phyloP scores from a whole-genome alignment of 345 rosid genomes.

The Dipteronia sinensis region DNA sequence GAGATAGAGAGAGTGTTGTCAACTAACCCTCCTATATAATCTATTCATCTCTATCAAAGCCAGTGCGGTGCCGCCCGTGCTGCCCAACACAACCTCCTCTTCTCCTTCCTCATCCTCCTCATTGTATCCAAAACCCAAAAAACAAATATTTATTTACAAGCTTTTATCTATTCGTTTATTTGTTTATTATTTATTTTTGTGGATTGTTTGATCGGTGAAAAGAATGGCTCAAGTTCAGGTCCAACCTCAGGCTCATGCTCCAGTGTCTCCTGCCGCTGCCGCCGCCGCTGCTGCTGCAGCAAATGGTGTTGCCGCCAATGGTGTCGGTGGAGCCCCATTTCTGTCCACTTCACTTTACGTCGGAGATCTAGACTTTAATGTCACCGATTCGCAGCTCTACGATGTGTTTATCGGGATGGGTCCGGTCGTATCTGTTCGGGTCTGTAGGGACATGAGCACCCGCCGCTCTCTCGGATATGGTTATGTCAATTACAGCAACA shows the following conservation, averaged over 20 bases:
- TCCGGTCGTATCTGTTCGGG: slow-evolving; percentile 68
- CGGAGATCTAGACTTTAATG: slow-evolving; percentile 71
- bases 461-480: slow-evolving; percentile 50
- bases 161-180: neutral
- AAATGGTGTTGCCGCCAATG: slow-evolving; percentile 32
- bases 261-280: slow-evolving; percentile 10
- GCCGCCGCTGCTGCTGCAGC: neutral
- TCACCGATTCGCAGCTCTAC: slow-evolving; percentile 71
- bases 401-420: slow-evolving; percentile 62
- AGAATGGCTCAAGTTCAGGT: slow-evolving; percentile 50
- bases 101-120: neutral
- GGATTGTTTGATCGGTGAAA: neutral
- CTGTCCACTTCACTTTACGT: slow-evolving; percentile 67
- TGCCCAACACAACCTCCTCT: slow-evolving; percentile 16
- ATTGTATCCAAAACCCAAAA: neutral
- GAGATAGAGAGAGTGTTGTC: slow-evolving; percentile 3
- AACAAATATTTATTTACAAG: neutral
- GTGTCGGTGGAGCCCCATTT: slow-evolving; percentile 33
- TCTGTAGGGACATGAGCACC: slow-evolving; percentile 59
- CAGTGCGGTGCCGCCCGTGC: slow-evolving; percentile 42
- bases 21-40: slow-evolving; percentile 13
- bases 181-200: neutral
- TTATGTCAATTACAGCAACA: slow-evolving; percentile 44
- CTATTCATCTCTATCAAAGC: neutral
- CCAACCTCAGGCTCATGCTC: slow-evolving; percentile 24